Evolutionary conservation across 108 stramenopile genomes (phyloP), one percentile per base, ranked within the genome.

Genomic region (Skeletonema grethae): DNA sequence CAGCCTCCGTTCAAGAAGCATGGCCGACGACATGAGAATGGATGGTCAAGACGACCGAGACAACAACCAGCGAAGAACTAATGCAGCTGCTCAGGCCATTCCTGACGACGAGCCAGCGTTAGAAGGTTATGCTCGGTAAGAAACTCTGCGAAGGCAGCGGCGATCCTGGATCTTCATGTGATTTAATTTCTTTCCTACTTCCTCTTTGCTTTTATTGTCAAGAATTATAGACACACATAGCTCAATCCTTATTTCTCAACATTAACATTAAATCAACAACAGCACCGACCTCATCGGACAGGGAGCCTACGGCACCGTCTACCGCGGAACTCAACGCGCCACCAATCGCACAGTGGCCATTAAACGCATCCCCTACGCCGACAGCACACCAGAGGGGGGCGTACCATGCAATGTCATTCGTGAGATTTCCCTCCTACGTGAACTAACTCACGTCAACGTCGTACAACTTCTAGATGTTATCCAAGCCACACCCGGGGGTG

Each of bases 231-330:
- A 39, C 53, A 58, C 1, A 29, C 39, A 61, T n/a, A n/a, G n/a
- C n/a, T n/a, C n/a, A 15, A 13, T 15, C 29, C 28, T 43, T 5
- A 36, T 41, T 36, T 10, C 28, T 7, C 35, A 58, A 39, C 30
- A 67, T n/a, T 32, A 35, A n/a, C n/a, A n/a, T 34, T 20, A 31
- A 15, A 36, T n/a, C 39, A 22, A 8, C 2, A 24, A 70, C 65
- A 97, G 97, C 61, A 89, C 97, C 50, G 98, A 97, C 35, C 92
- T 98, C 75, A 97, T 99, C 46, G 99, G 99, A 18, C 98, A 99
- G 79, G 99, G 99, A 48, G 98, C 99, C 2, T 99, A 99, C 64
- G 99, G 99, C 12, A 95, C 98, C 50, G 98, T 99, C 32, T 99
- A 98, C 87, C 96, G 97, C 63, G 98, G 98, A 36, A 92, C 75